These are phyloP conservation scores for Cardiospermum halicacabum DNA, from an alignment of 345 rosid genomes.

Conservation along the genomic window DNA sequence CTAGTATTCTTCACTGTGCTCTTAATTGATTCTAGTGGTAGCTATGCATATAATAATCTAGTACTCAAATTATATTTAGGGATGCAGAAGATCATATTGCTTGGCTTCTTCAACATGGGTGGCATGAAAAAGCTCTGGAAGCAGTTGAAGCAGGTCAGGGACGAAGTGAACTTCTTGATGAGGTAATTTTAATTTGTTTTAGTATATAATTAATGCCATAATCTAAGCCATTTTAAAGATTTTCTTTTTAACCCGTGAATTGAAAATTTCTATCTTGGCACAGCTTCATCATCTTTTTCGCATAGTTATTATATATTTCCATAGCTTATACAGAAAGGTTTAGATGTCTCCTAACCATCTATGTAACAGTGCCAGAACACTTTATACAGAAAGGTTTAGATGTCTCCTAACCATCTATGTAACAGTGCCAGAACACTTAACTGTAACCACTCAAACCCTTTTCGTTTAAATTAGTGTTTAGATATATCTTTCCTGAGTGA, in stretches of 20 bases:
- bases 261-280: too few relatives aligned
- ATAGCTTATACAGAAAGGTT: background rate
- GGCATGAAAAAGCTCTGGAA: constrained; percentile 96
- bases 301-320: background rate
- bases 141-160: constrained; percentile 98
- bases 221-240: too few relatives aligned
- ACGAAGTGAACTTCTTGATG: constrained; percentile 86
- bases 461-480: too few relatives aligned
- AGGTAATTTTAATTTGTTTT: constrained; percentile 44
- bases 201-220: background rate
- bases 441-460: too few relatives aligned
- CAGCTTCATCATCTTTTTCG: too few relatives aligned
- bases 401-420: background rate
- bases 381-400: background rate
- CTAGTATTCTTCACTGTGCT: background rate
- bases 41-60: background rate
- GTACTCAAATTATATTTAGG: constrained; percentile 37
- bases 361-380: too few relatives aligned
- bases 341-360: background rate
- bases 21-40: background rate
- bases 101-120: constrained; percentile 98
- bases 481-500: too few relatives aligned
- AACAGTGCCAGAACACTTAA: too few relatives aligned
- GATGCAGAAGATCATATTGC: constrained; percentile 98
- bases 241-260: too few relatives aligned